Percentiles rank a stretch among this genome's conserved stretches.
These are phyloP conservation scores for Hanseniaspora lindneri DNA, from an alignment of 805 yeast genomes.

Conservation along the genomic window DNA sequence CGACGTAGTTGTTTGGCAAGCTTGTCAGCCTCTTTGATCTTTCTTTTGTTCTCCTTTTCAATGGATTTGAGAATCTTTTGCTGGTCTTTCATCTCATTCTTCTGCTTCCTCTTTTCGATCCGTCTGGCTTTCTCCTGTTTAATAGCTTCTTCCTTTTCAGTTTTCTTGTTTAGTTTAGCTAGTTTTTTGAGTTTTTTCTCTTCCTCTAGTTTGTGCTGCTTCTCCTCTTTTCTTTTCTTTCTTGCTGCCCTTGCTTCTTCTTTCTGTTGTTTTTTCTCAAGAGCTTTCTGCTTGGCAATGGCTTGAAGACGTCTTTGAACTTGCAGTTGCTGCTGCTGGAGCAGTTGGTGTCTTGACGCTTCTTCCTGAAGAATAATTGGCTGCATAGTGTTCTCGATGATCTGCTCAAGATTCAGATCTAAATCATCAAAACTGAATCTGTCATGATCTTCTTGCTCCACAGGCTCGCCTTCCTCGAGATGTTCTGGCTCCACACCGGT, in stretches of 20 bases:
- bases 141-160: not conserved
- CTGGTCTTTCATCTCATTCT: not conserved
- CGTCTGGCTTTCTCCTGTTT: not conserved
- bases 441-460: not conserved
- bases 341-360: not conserved
- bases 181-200: constrained; percentile 1
- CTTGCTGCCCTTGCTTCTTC: constrained; percentile 1
- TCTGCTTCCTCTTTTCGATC: not conserved
- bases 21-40: constrained; percentile 1
- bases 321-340: not conserved
- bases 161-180: constrained; percentile 1
- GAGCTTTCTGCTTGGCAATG: not conserved
- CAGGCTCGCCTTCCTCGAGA: constrained; percentile 23
- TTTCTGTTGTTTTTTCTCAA: not conserved
- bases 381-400: constrained; percentile 5
- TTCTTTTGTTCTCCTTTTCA: constrained; percentile 8
- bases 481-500: constrained; percentile 22
- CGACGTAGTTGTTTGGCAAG: not conserved
- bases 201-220: not conserved
- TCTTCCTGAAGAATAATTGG: not conserved
- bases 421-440: constrained; percentile 24
- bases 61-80: constrained; percentile 1
- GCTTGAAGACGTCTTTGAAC: constrained; percentile 3
- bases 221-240: constrained; percentile 1
- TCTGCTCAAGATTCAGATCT: constrained; percentile 23